Evolutionary conservation across 352 stramenopile species (phyloP).

Genomic region (Aphanomyces invadans): DNA sequence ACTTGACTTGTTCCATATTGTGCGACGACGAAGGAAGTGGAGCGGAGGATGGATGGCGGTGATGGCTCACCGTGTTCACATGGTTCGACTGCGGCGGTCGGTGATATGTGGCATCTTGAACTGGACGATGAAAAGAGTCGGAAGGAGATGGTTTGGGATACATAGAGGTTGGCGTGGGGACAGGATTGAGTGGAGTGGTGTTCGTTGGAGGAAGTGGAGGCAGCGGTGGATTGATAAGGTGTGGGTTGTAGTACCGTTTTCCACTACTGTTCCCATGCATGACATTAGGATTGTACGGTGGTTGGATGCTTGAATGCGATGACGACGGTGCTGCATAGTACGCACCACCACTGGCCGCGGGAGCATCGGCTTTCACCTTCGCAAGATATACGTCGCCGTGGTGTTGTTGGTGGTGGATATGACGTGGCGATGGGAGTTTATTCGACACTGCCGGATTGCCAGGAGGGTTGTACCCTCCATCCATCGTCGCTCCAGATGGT

Average conservation of each 20-base stretch:
- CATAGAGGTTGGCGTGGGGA: background rate
- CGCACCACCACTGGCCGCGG: background rate
- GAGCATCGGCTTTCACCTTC: background rate
- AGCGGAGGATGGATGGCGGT: background rate
- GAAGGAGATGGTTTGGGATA: conserved; percentile 7
- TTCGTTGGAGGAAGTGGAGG: conserved; percentile 35
- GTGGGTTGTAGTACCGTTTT: conserved; percentile 9
- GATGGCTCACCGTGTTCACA: background rate
- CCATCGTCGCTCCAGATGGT: background rate
- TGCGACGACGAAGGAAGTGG: background rate
- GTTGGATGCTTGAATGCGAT: background rate
- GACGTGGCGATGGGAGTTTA: conserved; percentile 15
- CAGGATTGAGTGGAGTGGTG: conserved; percentile 38
- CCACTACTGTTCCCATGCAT: conserved; percentile 8
- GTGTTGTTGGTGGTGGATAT: background rate
- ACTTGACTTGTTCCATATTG: conserved; percentile 14
- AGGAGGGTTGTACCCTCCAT: conserved; percentile 3
- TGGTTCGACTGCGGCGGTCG: background rate
- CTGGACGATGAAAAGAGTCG: background rate
- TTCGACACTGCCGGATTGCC: background rate
- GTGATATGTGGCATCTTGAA: background rate
- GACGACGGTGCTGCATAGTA: background rate
- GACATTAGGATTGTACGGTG: background rate
- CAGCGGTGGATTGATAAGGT: conserved; percentile 20
- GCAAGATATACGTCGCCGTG: background rate